Evolutionary conservation across 768 basidiomycete genomes (phyloP).

Genomic region (Tricholoma terreum): DNA sequence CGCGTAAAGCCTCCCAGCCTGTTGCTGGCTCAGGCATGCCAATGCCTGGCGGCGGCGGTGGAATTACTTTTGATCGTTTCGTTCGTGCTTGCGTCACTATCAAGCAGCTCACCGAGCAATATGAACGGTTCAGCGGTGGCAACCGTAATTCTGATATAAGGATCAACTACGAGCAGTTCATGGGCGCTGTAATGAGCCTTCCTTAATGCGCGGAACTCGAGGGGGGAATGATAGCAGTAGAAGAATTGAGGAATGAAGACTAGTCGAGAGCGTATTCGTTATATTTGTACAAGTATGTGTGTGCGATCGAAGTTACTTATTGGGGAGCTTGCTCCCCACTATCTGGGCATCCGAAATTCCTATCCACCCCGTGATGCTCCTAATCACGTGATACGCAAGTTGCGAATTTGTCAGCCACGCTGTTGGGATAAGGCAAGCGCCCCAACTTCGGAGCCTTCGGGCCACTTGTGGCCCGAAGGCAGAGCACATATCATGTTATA

Average conservation of each 20-base stretch:
- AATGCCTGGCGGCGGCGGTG: slow-evolving; percentile 27
- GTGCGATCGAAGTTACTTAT: too few relatives aligned
- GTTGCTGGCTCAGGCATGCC: slow-evolving; percentile 28
- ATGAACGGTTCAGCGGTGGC: slow-evolving; percentile 57
- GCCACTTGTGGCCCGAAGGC: too few relatives aligned
- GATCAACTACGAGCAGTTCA: slow-evolving; percentile 70
- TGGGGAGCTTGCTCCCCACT: too few relatives aligned
- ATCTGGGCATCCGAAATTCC: too few relatives aligned
- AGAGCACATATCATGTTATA: too few relatives aligned
- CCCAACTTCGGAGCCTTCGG: too few relatives aligned
- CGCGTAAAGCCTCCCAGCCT: slow-evolving; percentile 52
- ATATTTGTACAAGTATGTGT: not conserved
- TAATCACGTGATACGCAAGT: too few relatives aligned
- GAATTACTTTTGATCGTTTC: slow-evolving; percentile 85
- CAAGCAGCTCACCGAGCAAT: slow-evolving; percentile 73
- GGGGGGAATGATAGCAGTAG: not conserved
- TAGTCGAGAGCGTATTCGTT: not conserved
- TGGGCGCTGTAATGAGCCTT: slow-evolving; percentile 62
- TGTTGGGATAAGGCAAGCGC: too few relatives aligned
- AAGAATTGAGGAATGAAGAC: not conserved
- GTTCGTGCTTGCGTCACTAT: slow-evolving; percentile 82
- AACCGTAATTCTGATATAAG: slow-evolving; percentile 71
- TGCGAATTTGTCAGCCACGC: too few relatives aligned
- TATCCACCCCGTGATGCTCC: too few relatives aligned
- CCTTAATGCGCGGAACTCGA: slow-evolving; percentile 34